Evolutionary conservation across 805 yeast species (phyloP).

Genomic region (Candida vaughaniae): DNA sequence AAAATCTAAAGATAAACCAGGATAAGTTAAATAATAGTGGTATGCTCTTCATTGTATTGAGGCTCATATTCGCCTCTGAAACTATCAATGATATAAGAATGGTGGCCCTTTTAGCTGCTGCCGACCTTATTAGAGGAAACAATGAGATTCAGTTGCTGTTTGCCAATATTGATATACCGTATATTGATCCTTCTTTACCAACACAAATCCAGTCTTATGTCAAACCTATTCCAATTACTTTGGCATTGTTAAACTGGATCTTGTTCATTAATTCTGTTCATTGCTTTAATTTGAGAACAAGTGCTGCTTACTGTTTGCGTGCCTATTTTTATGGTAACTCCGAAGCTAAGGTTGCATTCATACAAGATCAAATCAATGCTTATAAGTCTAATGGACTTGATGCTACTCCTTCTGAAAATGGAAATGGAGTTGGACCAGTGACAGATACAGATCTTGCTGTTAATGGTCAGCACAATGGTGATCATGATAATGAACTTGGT

Average conservation of each 20-base stretch:
- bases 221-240: constrained; percentile 60
- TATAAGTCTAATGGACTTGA: constrained; percentile 22
- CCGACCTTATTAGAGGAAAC: constrained; percentile 72
- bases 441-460: constrained; percentile 1
- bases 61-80: constrained; percentile 64
- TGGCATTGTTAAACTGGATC: constrained; percentile 81
- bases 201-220: constrained; percentile 35
- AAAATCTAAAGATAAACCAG: constrained; percentile 62
- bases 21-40: constrained; percentile 56
- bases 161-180: constrained; percentile 87
- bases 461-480: neutral
- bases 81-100: constrained; percentile 69
- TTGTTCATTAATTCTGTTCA: constrained; percentile 78
- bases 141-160: constrained; percentile 66
- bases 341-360: constrained; percentile 59
- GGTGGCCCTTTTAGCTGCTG: constrained; percentile 68
- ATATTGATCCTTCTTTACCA: constrained; percentile 71
- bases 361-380: constrained; percentile 61
- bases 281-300: constrained; percentile 75
- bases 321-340: constrained; percentile 67
- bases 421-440: no score
- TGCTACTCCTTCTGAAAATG: constrained; percentile 8
- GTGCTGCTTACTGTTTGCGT: constrained; percentile 63
- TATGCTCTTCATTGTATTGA: constrained; percentile 61
- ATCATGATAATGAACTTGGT: neutral